Evolutionary conservation across 176 grass and related monocot species (phyloP).

Genomic region (Thinopyrum elongatum): DNA sequence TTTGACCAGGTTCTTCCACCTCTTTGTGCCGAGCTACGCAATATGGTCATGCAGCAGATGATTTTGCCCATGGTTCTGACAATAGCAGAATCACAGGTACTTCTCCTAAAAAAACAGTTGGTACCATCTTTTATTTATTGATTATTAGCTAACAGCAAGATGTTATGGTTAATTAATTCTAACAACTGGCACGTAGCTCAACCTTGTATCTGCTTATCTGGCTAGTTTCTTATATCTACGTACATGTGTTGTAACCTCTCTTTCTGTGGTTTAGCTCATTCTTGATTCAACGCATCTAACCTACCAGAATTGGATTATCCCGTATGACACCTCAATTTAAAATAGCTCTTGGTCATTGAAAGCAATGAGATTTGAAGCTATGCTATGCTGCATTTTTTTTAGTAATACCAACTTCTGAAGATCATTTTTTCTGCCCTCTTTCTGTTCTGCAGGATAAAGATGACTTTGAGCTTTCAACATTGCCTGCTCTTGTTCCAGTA

Average conservation of each 20-base stretch:
- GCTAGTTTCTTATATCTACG: conserved; percentile 1
- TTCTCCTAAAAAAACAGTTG: conserved; percentile 7
- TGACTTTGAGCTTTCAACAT: conserved; percentile 96
- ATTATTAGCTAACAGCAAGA: background rate
- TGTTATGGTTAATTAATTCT: background rate
- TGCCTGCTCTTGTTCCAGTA: conserved; percentile 91
- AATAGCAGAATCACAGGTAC: conserved; percentile 91
- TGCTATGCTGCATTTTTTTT: background rate
- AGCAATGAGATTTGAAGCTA: conserved; percentile 16
- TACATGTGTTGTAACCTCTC: background rate
- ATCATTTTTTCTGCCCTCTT: conserved; percentile 1
- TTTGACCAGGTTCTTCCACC: conserved; percentile 87
- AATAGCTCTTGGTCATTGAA: background rate
- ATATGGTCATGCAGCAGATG: conserved; percentile 98
- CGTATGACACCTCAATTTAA: background rate
- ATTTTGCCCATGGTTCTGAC: conserved; percentile 99
- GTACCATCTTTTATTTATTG: background rate
- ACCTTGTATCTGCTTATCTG: background rate
- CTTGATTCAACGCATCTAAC: background rate
- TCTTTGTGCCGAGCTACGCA: conserved; percentile 93
- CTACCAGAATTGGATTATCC: background rate
- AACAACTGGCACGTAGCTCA: background rate
- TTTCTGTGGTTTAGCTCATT: background rate
- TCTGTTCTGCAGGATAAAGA: conserved; percentile 63
- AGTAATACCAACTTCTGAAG: conserved; percentile 12